phyloP scores from a whole-genome alignment of 495 filamentous ascomycete species.

The Bathelium albidoporum region DNA sequence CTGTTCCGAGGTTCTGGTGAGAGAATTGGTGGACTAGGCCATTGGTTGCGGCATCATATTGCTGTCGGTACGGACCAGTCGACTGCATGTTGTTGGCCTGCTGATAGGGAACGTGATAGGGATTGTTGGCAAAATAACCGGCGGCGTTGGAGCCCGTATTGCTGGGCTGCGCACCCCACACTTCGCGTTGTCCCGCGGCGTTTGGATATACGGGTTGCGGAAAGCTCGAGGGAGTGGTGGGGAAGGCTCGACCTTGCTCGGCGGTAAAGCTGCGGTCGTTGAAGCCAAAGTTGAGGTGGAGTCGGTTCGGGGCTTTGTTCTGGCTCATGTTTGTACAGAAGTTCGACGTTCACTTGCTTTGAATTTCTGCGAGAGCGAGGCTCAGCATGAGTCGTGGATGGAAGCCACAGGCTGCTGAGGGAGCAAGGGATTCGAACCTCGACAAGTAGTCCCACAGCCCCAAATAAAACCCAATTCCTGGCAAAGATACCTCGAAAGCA shows the following conservation, averaged over 20 bases:
- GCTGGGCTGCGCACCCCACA: slow-evolving; percentile 41
- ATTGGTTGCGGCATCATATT: slow-evolving; percentile 38
- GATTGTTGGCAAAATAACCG: slow-evolving; percentile 57
- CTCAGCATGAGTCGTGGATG: background rate
- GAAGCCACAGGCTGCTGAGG: background rate
- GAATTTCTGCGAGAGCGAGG: background rate
- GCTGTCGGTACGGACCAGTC: slow-evolving; percentile 28
- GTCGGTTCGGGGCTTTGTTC: slow-evolving; percentile 25
- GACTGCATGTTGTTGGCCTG: slow-evolving; percentile 43
- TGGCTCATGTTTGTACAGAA: slow-evolving; percentile 12
- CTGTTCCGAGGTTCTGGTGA: slow-evolving; percentile 74
- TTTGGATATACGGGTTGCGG: slow-evolving; percentile 77
- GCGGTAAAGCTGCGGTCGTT: slow-evolving; percentile 27
- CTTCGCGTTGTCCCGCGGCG: slow-evolving; percentile 37
- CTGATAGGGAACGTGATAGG: slow-evolving; percentile 53
- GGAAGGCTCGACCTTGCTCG: slow-evolving; percentile 59
- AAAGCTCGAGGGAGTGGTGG: slow-evolving; percentile 93
- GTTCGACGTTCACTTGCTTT: background rate
- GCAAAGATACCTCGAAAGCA: background rate
- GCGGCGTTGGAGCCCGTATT: slow-evolving; percentile 41
- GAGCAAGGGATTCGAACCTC: background rate
- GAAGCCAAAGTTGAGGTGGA: slow-evolving; percentile 36
- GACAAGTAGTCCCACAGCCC: background rate
- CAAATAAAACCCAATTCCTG: background rate
- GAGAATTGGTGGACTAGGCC: slow-evolving; percentile 93